Conservation (phyloP, 225 moss, liverwort and hornwort species). For the Polytrichum commune region DNA sequence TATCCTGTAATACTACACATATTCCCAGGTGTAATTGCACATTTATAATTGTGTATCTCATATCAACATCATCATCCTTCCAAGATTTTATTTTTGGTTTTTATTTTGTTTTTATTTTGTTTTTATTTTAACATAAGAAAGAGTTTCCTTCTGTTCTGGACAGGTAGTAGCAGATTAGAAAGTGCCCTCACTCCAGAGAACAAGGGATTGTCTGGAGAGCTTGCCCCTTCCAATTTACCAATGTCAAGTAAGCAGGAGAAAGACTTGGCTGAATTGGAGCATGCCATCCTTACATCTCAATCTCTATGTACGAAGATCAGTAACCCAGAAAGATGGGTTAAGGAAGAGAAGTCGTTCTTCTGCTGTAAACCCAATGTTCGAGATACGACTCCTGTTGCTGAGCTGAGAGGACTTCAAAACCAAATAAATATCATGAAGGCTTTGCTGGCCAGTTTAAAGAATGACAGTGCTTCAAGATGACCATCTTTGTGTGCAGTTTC, state of each 20-base stretch:
- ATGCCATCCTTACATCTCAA: slow-evolving; percentile 71
- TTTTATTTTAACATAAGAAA: too few relatives aligned
- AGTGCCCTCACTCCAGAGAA: slow-evolving; percentile 29
- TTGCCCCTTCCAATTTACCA: slow-evolving; percentile 15
- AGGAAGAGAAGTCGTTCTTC: slow-evolving; percentile 40
- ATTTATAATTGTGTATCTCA: too few relatives aligned
- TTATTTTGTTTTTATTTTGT: too few relatives aligned
- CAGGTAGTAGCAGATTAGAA: slow-evolving; percentile 60
- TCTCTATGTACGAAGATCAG: slow-evolving; percentile 58
- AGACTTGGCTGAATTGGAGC: slow-evolving; percentile 61
- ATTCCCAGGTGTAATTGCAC: too few relatives aligned
- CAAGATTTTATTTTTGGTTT: too few relatives aligned
- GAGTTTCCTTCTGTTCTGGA: not conserved
- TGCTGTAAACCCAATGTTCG: slow-evolving; percentile 47
- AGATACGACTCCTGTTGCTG: slow-evolving; percentile 34
- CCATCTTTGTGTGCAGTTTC: not conserved
- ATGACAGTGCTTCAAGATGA: slow-evolving; percentile 4
- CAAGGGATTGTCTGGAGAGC: slow-evolving; percentile 5
- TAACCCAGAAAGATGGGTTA: slow-evolving; percentile 44
- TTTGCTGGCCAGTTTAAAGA: slow-evolving; percentile 57
- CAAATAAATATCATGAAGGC: slow-evolving; percentile 70
- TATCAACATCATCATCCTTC: too few relatives aligned
- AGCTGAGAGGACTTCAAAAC: slow-evolving; percentile 51
- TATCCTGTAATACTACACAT: too few relatives aligned
- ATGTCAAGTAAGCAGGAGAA: slow-evolving; percentile 34